Base-by-base conservation (phyloP, 192 early-diverging fungal species). In the Linnemannia schmuckeri region DNA sequence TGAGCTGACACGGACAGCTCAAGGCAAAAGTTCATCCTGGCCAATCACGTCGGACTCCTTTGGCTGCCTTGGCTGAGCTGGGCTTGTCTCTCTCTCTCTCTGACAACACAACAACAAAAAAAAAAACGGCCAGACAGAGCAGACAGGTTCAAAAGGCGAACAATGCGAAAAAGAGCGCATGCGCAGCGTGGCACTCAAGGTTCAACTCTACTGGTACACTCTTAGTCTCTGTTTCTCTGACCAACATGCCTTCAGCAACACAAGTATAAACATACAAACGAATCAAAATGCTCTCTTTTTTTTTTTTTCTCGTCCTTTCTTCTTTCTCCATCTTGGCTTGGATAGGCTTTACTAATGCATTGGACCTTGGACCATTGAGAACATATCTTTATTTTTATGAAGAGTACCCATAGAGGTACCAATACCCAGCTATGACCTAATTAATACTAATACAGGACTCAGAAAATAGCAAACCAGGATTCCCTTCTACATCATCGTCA, bases 91-190 rank as follows among this genome's bases (percentile, higher is more conserved):
- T 4, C 49, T 55, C 1, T n/a, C 55, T 55, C 13, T 1, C 15
- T 42, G 41, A 44, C 42, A 38, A 63, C 61, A 66, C 61, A 66
- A 24, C 22, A 24, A 66, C 61, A 66, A 66, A 66, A 66, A 24
- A 69, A 27, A 68, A 68, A 68, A 46, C 37, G 54, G 55, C 33
- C 41, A 63, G 57, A 22, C 37, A 78, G 55, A 75, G 49, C 24
- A 27, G 18, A 40, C 55, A 52, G 69, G 47, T 18, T n/a, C 66
- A 12, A 24, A 22, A 38, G 24, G 24, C 27, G 57, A 38, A 40
- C 24, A 77, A 42, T 13, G 20, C 15, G n/a, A 79, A 70, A 52
- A 71, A 40, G 37, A 24, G 30, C 44, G 33, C 38, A 27, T 15
- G 61, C 30, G 61, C 61, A 66, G 61, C 10, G 61, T 66, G 61